A percentile compares a stretch with the other conserved stretches of the same genome.
Evolutionary conservation across 1,284 basidiomycete genomes (phyloP).

Genomic region (Meira miltonrushii): DNA sequence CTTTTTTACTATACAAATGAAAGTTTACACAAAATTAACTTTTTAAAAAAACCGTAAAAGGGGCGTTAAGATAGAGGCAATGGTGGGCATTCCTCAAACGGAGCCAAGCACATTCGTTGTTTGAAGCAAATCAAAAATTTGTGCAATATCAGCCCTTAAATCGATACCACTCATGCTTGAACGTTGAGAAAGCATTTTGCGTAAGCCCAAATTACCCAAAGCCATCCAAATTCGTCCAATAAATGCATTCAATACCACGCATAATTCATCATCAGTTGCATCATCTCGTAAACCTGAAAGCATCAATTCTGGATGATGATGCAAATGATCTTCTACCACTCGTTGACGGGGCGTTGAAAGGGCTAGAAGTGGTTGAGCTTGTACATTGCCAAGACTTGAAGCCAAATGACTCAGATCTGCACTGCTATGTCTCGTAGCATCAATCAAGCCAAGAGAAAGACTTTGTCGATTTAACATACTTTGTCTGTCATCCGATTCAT

Average conservation of each 20-base stretch:
- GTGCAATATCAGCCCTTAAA: too few species aligned
- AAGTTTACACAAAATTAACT: too few species aligned
- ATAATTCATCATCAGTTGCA: constrained; percentile 48
- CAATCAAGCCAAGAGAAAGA: not conserved
- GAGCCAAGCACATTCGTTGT: too few species aligned
- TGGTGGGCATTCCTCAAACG: too few species aligned
- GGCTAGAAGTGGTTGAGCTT: not conserved
- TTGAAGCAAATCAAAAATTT: too few species aligned
- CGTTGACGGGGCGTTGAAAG: constrained; percentile 2
- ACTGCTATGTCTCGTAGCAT: not conserved
- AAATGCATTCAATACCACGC: constrained; percentile 41
- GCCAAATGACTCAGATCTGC: not conserved
- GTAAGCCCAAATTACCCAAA: not conserved
- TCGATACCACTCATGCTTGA: too few species aligned
- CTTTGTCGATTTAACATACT: not conserved
- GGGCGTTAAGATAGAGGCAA: too few species aligned
- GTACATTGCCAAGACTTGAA: not conserved
- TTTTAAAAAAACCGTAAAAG: too few species aligned
- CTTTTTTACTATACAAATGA: too few species aligned
- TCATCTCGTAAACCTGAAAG: constrained; percentile 46
- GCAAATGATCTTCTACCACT: constrained; percentile 35
- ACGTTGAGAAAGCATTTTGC: not conserved
- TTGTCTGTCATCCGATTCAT: not conserved
- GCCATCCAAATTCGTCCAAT: constrained; percentile 5
- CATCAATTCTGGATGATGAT: constrained; percentile 39